phyloP scores from a whole-genome alignment of 2,329 filamentous ascomycete species.

The Colletotrichum sp. region DNA sequence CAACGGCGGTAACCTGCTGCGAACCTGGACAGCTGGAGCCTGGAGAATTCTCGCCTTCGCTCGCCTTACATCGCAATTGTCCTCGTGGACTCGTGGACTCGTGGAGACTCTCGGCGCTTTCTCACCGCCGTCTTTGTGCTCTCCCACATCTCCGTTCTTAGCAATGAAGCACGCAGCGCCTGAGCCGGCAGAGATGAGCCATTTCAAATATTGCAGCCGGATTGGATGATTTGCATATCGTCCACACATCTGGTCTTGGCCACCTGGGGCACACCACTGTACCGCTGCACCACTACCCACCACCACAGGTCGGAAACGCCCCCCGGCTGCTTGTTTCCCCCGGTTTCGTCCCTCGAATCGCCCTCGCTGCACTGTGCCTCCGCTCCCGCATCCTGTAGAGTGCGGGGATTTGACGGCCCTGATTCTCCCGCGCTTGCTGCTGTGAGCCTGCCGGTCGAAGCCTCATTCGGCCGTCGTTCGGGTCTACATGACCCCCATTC shows the following conservation, averaged over 20 bases:
- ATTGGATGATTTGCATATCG: constrained; percentile 2
- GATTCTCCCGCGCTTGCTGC: constrained; percentile 15
- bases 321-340: constrained; percentile 5
- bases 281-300: constrained; percentile 12
- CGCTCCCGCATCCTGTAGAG: constrained; percentile 16
- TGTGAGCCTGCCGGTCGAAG: not conserved
- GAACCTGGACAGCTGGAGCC: constrained; percentile 5
- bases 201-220: constrained; percentile 2
- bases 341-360: constrained; percentile 4
- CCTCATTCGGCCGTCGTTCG: constrained; percentile 6
- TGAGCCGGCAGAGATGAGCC: constrained; percentile 13
- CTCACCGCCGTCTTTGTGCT: constrained; percentile 19
- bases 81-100: constrained; percentile 20
- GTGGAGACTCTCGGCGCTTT: constrained; percentile 16
- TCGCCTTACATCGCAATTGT: constrained; percentile 8
- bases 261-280: not conserved
- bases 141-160: not conserved
- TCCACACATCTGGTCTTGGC: not conserved
- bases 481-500: constrained; percentile 11
- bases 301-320: constrained; percentile 1
- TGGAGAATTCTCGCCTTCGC: not conserved
- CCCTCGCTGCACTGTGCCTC: constrained; percentile 15
- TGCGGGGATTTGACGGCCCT: constrained; percentile 21
- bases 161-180: not conserved
- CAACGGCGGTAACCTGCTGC: not conserved